Evolutionary conservation across 257 asterid species (phyloP).

Genomic region (Solanum microdontum): DNA sequence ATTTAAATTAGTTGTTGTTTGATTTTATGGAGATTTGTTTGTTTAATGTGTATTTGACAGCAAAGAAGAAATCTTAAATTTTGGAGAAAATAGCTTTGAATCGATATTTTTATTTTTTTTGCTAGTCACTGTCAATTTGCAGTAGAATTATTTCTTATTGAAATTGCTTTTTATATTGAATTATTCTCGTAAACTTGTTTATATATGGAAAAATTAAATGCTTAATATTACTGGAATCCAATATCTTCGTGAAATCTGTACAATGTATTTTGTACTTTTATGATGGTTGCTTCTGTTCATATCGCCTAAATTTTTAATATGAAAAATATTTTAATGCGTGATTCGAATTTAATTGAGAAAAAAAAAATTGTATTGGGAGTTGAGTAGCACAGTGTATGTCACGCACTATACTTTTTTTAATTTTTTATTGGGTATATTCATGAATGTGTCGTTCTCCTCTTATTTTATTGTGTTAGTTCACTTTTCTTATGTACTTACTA

Average conservation of each 20-base stretch:
- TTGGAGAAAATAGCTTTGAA: background rate
- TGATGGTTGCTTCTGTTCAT: background rate
- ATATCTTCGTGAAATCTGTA: background rate
- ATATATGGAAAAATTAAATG: background rate
- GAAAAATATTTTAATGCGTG: accelerated
- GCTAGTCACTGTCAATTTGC: background rate
- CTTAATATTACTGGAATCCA: background rate
- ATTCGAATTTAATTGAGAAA: no score
- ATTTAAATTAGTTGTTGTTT: background rate
- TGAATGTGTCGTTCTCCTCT: background rate
- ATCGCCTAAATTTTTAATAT: background rate
- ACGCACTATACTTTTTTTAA: background rate
- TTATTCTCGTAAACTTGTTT: background rate
- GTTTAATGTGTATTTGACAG: background rate
- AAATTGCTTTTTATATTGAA: background rate
- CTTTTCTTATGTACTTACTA: background rate
- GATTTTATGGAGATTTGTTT: background rate
- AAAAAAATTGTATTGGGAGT: background rate
- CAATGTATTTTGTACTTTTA: background rate
- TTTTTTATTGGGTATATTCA: background rate
- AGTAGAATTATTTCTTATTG: background rate
- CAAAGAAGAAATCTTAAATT: background rate
- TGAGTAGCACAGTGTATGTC: background rate
- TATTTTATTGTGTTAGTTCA: background rate
- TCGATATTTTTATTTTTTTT: background rate